Base-by-base conservation (phyloP, 83 land plant species). In the Diphasiastrum complanatum region DNA sequence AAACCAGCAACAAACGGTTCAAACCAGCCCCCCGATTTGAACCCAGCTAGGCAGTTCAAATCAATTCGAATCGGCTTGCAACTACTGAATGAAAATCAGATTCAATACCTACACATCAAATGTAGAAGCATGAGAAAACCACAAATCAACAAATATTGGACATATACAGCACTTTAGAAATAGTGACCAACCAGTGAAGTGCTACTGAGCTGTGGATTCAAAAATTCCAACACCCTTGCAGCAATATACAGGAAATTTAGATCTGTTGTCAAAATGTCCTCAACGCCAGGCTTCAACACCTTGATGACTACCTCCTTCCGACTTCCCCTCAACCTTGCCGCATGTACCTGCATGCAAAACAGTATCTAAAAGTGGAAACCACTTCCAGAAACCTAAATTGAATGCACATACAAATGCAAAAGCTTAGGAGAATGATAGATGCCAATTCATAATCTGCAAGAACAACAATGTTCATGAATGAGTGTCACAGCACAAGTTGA, bases 281-380 rank as follows among this genome's bases (percentile, higher is more conserved):
- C 97, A 25, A 95, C 86, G 31, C 97, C 99, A n/a, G 99, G 97
- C 75, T 95, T 95, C 59, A 95, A 64, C 38, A 95, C 97, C 78
- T 95, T 95, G 55, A 95, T 82, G 45, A 89, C 99, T 31, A 95
- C 99, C 27, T 95, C 89, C 52, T 82, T 78, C 61, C 61, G 71
- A 41, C 84, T 80, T 24, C 89, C 86, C 76, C 67, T 74, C 29
- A 86, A 77, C 49, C 84, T 81, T 57, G 99, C 97, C 61, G 75
- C 84, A 84, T 95, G 99, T 54, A 89, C 99, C 92, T 93, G 74
- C 29, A 63, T 47, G 23, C 33, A 16, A 28, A 63, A 63, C 6
- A 4, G 14, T n/a, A n/a, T n/a, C n/a, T n/a, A n/a, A n/a, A 60
- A 19, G 40, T 23, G 12, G 38, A 48, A 51, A 14, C 5, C n/a